phyloP scores from a whole-genome alignment of 2,329 filamentous ascomycete genomes.

The Cephalotrichum gorgonifer region DNA sequence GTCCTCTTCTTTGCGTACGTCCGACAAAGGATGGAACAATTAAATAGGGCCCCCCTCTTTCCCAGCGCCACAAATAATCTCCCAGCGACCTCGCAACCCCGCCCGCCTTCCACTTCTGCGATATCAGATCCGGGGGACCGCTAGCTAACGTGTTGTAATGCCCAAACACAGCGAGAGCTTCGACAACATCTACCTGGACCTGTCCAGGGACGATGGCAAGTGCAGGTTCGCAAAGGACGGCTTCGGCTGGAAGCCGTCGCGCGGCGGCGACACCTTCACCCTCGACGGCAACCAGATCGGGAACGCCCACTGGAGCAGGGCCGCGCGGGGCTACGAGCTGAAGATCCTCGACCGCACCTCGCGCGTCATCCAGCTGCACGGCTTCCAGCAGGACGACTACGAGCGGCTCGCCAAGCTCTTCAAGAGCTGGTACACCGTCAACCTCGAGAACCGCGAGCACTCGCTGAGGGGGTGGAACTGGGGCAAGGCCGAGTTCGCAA shows the following conservation, averaged over 20 bases:
- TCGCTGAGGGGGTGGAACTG: slow-evolving; percentile 97
- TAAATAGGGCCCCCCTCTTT: neutral
- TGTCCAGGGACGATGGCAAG: slow-evolving; percentile 85
- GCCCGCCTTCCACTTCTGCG: neutral
- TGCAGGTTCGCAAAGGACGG: slow-evolving; percentile 92
- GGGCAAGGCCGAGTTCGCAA: slow-evolving; percentile 95
- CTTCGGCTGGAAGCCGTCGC: slow-evolving; percentile 86
- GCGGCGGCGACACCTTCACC: slow-evolving; percentile 85
- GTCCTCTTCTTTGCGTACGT: too few relatives aligned
- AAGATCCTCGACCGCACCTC: slow-evolving; percentile 81
- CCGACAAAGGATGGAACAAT: too few relatives aligned
- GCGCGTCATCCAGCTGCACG: slow-evolving; percentile 85
- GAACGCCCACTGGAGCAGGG: slow-evolving; percentile 88
- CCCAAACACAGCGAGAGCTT: slow-evolving; percentile 63
- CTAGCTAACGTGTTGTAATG: neutral
- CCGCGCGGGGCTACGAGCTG: slow-evolving; percentile 83
- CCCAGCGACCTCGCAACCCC: too few relatives aligned
- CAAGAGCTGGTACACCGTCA: slow-evolving; percentile 96
- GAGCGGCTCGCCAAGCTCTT: slow-evolving; percentile 87
- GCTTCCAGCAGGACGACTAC: slow-evolving; percentile 89
- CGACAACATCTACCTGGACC: slow-evolving; percentile 91
- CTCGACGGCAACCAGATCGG: slow-evolving; percentile 79
- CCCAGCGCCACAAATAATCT: neutral
- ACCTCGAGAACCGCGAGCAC: slow-evolving; percentile 86
- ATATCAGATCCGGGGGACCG: neutral